Base-by-base conservation (phyloP, 208 protist species). In the Porcisia hertigi region DNA sequence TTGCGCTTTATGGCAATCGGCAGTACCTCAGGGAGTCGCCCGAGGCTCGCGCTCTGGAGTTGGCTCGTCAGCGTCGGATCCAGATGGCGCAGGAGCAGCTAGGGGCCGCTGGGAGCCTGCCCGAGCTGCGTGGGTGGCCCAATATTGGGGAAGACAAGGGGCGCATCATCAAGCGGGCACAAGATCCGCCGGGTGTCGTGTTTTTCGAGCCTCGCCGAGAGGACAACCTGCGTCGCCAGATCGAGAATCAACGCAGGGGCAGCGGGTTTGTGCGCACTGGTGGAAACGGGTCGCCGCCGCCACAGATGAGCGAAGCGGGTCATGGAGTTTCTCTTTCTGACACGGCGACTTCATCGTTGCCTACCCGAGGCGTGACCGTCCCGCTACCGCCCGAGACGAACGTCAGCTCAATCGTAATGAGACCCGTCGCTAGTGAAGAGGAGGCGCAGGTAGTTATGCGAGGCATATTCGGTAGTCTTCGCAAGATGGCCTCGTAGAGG, bases 21-120 rank as follows among this genome's bases (percentile, higher is more conserved):
- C 79, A 84, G 72, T 79, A 77, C 66, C 79, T 83, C 34, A 67
- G 76, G 23, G 84, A 89, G 45, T 88, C 66, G 4, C 66, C 74
- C 16, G 85, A 93, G 72, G 75, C 80, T 41, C 87, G 84, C 1
- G 91, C 87, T 12, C 57, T 91, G 36, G 86, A 91, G 85, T 88
- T 92, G 79, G 89, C 88, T 1, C 86, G 87, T n/a, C 84, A 86
- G 60, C 89, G 86, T 5, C 84, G 84, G 16, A 88, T 92, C n/a
- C 70, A 89, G 45, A 65, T 84, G 54, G 78, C 75, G 47, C 80
- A 88, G 80, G 82, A 83, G 59, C 75, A 83, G 71, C 80, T 76
- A 57, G 69, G 75, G 39, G 65, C 67, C 1, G 70, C 73, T 23
- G 57, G 53, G 16, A 74, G 58, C 4, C 49, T 76, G 58, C 74